phyloP scores from a whole-genome alignment of 139 green algal species.

The Astrephomene gubernaculifera region DNA sequence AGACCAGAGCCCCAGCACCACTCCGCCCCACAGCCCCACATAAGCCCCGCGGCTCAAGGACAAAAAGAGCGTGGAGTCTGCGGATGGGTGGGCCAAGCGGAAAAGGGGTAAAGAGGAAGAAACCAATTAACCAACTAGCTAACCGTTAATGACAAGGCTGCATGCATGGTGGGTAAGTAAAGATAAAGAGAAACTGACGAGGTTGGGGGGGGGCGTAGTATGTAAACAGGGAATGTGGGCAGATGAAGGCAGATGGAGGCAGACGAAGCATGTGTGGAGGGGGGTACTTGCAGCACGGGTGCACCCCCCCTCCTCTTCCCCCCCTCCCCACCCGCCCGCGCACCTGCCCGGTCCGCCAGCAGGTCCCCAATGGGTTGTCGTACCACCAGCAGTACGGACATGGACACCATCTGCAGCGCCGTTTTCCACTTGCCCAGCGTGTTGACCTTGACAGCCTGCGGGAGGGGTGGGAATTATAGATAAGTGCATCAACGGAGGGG shows the following conservation, averaged over 20 bases:
- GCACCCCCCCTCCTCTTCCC: not conserved
- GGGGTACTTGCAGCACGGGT: not conserved
- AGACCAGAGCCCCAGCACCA: constrained; percentile 69
- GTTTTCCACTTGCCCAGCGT: constrained; percentile 93
- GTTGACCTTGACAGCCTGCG: constrained; percentile 87
- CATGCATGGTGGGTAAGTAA: not conserved
- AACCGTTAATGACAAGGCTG: no score
- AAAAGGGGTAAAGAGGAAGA: not conserved
- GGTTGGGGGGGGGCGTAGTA: not conserved
- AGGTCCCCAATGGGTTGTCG: constrained; percentile 56
- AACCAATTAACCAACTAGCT: not conserved
- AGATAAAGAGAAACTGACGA: not conserved
- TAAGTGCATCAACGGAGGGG: no score
- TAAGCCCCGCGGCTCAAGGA: constrained; percentile 36
- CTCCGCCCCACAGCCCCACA: constrained; percentile 65
- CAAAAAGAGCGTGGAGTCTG: constrained; percentile 6
- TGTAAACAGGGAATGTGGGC: not conserved
- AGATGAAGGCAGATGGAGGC: no score
- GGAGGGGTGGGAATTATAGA: not conserved
- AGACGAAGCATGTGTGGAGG: no score
- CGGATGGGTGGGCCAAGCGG: not conserved
- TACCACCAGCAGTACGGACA: constrained; percentile 76
- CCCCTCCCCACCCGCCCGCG: not conserved
- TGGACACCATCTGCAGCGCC: constrained; percentile 75
- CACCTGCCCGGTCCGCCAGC: not conserved